Evolutionary conservation across 345 rosid genomes (phyloP).

Genomic region (Citrus hindsii): DNA sequence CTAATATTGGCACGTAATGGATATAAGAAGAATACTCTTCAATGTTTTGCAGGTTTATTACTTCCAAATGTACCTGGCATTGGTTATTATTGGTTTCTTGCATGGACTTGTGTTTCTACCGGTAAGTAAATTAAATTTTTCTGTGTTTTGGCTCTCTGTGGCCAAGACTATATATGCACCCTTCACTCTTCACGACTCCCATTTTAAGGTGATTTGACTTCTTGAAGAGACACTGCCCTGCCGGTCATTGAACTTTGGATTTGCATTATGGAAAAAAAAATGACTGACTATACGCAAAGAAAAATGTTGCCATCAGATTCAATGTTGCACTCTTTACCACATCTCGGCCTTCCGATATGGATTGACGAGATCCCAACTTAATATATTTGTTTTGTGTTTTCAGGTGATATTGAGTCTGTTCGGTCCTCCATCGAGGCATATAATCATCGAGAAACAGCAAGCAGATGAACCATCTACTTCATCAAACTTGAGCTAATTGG

Average conservation of each 20-base stretch:
- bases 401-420: conserved; percentile 78
- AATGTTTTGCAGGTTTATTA: conserved; percentile 74
- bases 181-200: background rate
- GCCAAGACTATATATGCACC: background rate
- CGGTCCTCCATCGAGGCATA: conserved; percentile 60
- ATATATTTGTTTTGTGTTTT: conserved; percentile 19
- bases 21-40: background rate
- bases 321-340: background rate
- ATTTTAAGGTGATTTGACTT: background rate
- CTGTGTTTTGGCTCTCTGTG: background rate
- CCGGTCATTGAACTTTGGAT: background rate
- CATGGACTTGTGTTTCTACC: conserved; percentile 94
- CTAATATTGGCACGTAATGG: background rate
- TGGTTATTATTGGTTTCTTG: conserved; percentile 83
- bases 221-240: background rate
- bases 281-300: no score
- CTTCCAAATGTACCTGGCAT: conserved; percentile 90
- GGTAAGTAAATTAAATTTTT: conserved; percentile 43
- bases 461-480: conserved; percentile 37
- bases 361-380: background rate
- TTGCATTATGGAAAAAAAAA: background rate
- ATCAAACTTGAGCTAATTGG: conserved; percentile 30
- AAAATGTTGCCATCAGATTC: background rate
- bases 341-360: background rate
- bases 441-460: conserved; percentile 17